Evolutionary conservation across 352 stramenopile species (phyloP), one percentile per base, ranked within the genome.

Genomic region (Globisporangium camurandrum): DNA sequence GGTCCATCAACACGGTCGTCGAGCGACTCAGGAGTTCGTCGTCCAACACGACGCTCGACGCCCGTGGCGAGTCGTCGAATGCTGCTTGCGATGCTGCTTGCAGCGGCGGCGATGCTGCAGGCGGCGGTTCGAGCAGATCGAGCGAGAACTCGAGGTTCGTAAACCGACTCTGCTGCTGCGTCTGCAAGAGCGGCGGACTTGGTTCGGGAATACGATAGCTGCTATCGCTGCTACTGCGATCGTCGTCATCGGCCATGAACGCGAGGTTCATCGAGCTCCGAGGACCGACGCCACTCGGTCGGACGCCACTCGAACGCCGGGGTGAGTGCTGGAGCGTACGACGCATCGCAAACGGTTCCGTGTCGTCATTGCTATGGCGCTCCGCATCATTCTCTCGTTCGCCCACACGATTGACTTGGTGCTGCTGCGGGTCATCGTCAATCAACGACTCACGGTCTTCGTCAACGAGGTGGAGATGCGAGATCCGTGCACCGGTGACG

Each of bases 21-120:
- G 70, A 67, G 14, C 70, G 70, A 46, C 71, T 68, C 39, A 82
- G 52, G 33, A 79, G 53, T 16, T 77, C 68, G 33, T 79, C 67
- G 34, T 78, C 70, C n/a, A 82, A 36, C n/a, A n/a, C n/a, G 24
- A 52, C 36, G 49, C 42, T 42, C 39, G 51, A 41, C 53, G 69
- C 24, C 52, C 65, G 41, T 49, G 66, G 52, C 12, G 52, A 59
- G 4, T 24, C 34, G 4, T n/a, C n/a, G n/a, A n/a, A n/a, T n/a
- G n/a, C n/a, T n/a, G n/a, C n/a, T n/a, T n/a, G n/a, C n/a, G n/a
- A n/a, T n/a, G n/a, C n/a, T n/a, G n/a, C n/a, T n/a, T n/a, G n/a
- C n/a, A 45, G 22, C 46, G n/a, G 36, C 36, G 17, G 57, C 37
- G 19, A 45, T 51, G 47, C 56, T 23, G 31, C 54, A 24, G 37